Percentiles rank a stretch among this genome's conserved stretches.
phyloP scores from a whole-genome alignment of 495 filamentous ascomycete species.

The Cercophora scortea region DNA sequence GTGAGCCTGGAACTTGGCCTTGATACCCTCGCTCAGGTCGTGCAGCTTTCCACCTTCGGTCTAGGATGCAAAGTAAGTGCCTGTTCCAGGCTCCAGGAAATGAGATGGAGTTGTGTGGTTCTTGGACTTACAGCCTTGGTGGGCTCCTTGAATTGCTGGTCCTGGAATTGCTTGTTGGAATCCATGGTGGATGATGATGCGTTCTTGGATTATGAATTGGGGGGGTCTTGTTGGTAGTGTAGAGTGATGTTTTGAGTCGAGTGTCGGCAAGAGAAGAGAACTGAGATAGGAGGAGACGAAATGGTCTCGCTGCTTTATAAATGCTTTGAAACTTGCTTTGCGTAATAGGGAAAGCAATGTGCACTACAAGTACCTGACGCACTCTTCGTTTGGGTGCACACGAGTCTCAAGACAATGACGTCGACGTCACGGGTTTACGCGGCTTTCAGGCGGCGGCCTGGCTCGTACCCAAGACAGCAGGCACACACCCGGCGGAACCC shows the following conservation, averaged over 20 bases:
- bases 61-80: not conserved
- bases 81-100: not conserved
- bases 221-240: not conserved
- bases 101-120: not conserved
- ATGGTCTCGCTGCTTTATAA: no score
- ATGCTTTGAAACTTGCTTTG: no score
- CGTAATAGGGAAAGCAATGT: no score
- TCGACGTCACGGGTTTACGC: no score
- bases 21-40: conserved; percentile 17
- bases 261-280: not conserved
- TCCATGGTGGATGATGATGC: conserved; percentile 1
- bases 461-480: no score
- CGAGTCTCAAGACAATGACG: no score
- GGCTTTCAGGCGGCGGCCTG: no score
- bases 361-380: no score
- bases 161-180: not conserved
- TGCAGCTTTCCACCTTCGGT: conserved; percentile 12
- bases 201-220: not conserved
- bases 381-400: no score
- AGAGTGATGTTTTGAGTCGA: not conserved
- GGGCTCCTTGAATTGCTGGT: conserved; percentile 2
- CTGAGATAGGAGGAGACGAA: not conserved
- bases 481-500: no score
- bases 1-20: conserved; percentile 32
- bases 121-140: not conserved